Evolutionary conservation across 306 rosid genomes (phyloP), one percentile per base, ranked within the genome.

Genomic region (Dryas octopetala): DNA sequence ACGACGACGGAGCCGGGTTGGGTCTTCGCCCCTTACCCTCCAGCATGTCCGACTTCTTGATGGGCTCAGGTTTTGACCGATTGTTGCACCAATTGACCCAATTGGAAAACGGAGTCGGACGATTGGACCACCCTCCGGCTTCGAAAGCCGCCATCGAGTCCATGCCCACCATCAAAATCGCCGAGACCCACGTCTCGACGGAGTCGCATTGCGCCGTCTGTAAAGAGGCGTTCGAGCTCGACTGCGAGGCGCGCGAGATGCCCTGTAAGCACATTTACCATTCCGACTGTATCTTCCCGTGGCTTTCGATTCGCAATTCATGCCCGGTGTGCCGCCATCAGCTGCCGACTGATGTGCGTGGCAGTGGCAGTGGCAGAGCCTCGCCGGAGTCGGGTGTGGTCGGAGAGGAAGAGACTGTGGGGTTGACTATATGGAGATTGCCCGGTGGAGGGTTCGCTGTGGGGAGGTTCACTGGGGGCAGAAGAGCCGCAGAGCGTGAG

Each of bases 371-470:
- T 65, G 87, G 91, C 6, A 76, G 79, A 51, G 80, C 73, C 45
- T 81, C 88, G 7, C 84, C 85, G 4, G 83, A 75, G 54, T 70
- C 62, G 41, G 79, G 55, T 1, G 13, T 55, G 43, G 81, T 58
- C 9, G 73, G 81, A n/a, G 86, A 76, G 12, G 88, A 80, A 48
- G 88, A 80, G 70, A 62, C 88, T 0, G 88, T 86, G 75, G 92
- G 96, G 38, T 74, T 90, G 64, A 90, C 92, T 19, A 86, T 90
- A 58, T 90, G 96, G 96, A 90, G 96, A 60, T 79, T 90, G 2
- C 96, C 92, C 0, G 91, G 91, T 28, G 92, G 92, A 6, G 92
- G 92, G n/a, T 90, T 90, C 74, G 96, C 91, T 9, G 96, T 90
- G 47, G 96, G 92, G 2, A 84, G 96, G 87, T 86, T 90, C 74